phyloP scores from a whole-genome alignment of 176 grass and related monocot genomes.

The Avena sativa region DNA sequence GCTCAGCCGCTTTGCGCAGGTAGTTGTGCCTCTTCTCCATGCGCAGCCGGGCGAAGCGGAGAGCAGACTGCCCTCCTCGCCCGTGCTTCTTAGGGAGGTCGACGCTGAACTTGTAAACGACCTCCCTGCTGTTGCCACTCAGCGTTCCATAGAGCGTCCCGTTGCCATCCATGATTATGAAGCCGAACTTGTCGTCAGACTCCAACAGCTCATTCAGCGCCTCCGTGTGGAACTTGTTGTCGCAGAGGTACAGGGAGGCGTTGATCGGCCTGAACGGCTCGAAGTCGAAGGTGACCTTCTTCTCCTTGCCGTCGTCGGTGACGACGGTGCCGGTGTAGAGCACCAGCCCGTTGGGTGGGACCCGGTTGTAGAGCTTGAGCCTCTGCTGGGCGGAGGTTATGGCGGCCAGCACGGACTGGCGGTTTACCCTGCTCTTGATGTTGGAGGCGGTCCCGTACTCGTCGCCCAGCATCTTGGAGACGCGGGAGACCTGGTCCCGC shows the following conservation, averaged over 20 bases:
- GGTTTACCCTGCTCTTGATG: constrained; percentile 80
- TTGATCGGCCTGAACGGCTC: constrained; percentile 76
- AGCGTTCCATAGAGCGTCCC: constrained; percentile 64
- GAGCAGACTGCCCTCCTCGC: constrained; percentile 65
- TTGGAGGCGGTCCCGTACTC: constrained; percentile 77
- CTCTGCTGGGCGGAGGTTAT: constrained; percentile 77
- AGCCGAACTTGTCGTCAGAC: constrained; percentile 47
- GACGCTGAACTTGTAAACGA: constrained; percentile 62
- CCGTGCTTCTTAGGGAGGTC: constrained; percentile 73
- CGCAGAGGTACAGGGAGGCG: constrained; percentile 66
- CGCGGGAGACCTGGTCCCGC: constrained; percentile 66
- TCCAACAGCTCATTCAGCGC: constrained; percentile 56
- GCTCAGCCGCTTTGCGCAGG: constrained; percentile 64
- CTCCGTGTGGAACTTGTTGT: constrained; percentile 78
- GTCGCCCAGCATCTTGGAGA: constrained; percentile 72
- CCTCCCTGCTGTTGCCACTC: constrained; percentile 61
- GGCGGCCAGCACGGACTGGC: constrained; percentile 68
- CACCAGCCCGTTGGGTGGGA: constrained; percentile 68
- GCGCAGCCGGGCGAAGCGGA: constrained; percentile 65
- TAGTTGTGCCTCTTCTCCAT: constrained; percentile 79
- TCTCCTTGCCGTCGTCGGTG: constrained; percentile 72
- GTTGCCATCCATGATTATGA: constrained; percentile 49
- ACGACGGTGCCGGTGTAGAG: constrained; percentile 76
- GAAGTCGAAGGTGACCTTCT: constrained; percentile 77
- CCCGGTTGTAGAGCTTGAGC: constrained; percentile 64